Percentiles rank a stretch among this genome's conserved stretches.
These are phyloP conservation scores for Solanum hybrid DNA, from an alignment of 305 asterid species.

Conservation along the genomic window DNA sequence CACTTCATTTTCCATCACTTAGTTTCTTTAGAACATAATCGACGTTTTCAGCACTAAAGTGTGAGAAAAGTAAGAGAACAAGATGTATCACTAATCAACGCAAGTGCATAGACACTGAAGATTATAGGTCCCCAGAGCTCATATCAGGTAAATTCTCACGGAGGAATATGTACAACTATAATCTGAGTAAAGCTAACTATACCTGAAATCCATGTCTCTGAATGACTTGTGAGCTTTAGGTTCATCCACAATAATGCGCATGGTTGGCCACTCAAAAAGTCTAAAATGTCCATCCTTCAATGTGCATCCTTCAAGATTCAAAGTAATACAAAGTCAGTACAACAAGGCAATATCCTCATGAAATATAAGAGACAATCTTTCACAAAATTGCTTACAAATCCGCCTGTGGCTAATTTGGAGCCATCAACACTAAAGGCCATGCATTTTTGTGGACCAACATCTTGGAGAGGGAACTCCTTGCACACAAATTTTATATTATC, in stretches of 20 bases:
- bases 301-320: slow-evolving; percentile 63
- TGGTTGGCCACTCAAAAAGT: slow-evolving; percentile 82
- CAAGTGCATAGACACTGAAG: not conserved
- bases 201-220: slow-evolving; percentile 40
- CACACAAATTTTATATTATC: slow-evolving; percentile 38
- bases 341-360: slow-evolving; percentile 7
- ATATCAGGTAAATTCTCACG: not conserved
- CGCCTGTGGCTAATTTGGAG: slow-evolving; percentile 81
- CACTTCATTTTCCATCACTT: too few relatives aligned
- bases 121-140: not conserved
- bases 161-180: not conserved
- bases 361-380: not conserved
- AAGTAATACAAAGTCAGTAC: not conserved
- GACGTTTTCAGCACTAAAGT: too few relatives aligned
- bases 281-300: slow-evolving; percentile 88
- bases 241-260: slow-evolving; percentile 61
- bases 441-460: slow-evolving; percentile 67
- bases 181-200: slow-evolving; percentile 7
- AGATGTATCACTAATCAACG: too few relatives aligned
- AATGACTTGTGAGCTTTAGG: slow-evolving; percentile 82
- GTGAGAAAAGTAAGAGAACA: too few relatives aligned
- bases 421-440: slow-evolving; percentile 86
- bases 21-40: too few relatives aligned
- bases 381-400: slow-evolving; percentile 50
- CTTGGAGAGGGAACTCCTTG: slow-evolving; percentile 61